Base-by-base conservation (phyloP, 164 flowering plant species). In the Litsea cubeba region DNA sequence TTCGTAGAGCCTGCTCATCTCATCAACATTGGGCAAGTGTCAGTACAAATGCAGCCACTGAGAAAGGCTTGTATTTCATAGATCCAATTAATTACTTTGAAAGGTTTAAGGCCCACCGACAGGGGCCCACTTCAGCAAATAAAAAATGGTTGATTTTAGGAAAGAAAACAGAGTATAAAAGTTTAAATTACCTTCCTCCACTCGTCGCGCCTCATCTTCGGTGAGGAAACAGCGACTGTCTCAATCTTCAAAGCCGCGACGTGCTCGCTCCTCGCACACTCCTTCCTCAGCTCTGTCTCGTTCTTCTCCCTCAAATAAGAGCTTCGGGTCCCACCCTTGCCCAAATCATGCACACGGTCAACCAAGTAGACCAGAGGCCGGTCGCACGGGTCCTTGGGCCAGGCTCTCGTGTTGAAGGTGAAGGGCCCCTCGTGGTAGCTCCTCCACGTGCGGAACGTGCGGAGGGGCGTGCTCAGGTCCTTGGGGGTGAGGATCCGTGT, bases 381-480 rank as follows among this genome's bases (percentile, higher is more conserved):
- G 32, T 75, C 72, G 66, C 96, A 90, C 10, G 87, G 82, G 30
- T 88, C 82, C 2, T 68, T 26, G 12, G 69, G 77, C 67, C 85
- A 30, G 3, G 83, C 81, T 46, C 93, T 82, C 14, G 96, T 90
- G 77, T 91, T 89, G 70, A 94, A 89, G 5, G 88, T 85, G 74
- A 88, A 92, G 0, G 92, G 91, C 2, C 73, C 83, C 30, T 76
- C 69, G 25, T 76, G 82, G 75, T 83, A 82, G 50, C 82, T 81
- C 78, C 81, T 79, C 98, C 98, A 94, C 10, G 91, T 82, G 68
- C 71, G 72, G 70, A 91, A 93, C 60, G 98, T 93, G 67, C 71
- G 82, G 5, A 88, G 73, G 0, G 92, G 83, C 71, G 85, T 89
- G 70, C 77, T 86, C 66, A 91, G 79, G n/a, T 81, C 79, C 46